Evolutionary conservation across 2,329 filamentous ascomycete genomes (phyloP).

Genomic region (Clarireedia monteithiana): DNA sequence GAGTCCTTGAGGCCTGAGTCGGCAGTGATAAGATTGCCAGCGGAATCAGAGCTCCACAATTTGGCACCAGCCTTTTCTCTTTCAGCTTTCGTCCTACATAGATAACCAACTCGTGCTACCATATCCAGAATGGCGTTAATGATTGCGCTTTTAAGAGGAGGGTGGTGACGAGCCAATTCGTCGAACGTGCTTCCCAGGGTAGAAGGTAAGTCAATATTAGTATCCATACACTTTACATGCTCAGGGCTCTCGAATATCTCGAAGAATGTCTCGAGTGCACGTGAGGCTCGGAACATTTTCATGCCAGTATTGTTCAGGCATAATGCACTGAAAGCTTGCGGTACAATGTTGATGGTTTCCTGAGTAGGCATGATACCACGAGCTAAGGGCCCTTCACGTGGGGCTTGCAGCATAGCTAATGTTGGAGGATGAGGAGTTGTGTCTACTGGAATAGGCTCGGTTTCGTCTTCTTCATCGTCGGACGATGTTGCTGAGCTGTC

Average conservation of each 20-base stretch:
- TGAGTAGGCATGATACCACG: slow-evolving; percentile 75
- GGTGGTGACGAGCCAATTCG: slow-evolving; percentile 90
- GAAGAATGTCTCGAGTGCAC: slow-evolving; percentile 78
- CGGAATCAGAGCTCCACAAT: slow-evolving; percentile 54
- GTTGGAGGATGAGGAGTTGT: slow-evolving; percentile 45
- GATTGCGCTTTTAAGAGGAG: slow-evolving; percentile 70
- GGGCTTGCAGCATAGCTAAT: slow-evolving; percentile 39
- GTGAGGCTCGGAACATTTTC: slow-evolving; percentile 76
- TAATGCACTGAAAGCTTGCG: slow-evolving; percentile 85
- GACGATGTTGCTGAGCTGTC: slow-evolving; percentile 9
- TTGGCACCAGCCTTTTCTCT: slow-evolving; percentile 70
- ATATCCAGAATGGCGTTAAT: slow-evolving; percentile 82
- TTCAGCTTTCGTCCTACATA: slow-evolving; percentile 64
- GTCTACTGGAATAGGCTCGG: slow-evolving; percentile 31
- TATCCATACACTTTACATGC: slow-evolving; percentile 78
- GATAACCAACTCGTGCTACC: slow-evolving; percentile 70
- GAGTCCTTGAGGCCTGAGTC: slow-evolving; percentile 31
- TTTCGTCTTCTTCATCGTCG: slow-evolving; percentile 28
- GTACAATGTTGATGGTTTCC: slow-evolving; percentile 82
- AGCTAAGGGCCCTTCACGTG: slow-evolving; percentile 43
- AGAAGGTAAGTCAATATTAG: slow-evolving; percentile 63
- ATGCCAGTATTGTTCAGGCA: slow-evolving; percentile 84
- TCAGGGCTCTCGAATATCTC: slow-evolving; percentile 93
- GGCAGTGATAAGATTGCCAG: slow-evolving; percentile 52
- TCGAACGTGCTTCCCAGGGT: slow-evolving; percentile 82